Evolutionary conservation across 2,329 filamentous ascomycete species (phyloP), one percentile per base, ranked within the genome.

Genomic region (Hypoxylon sp.): DNA sequence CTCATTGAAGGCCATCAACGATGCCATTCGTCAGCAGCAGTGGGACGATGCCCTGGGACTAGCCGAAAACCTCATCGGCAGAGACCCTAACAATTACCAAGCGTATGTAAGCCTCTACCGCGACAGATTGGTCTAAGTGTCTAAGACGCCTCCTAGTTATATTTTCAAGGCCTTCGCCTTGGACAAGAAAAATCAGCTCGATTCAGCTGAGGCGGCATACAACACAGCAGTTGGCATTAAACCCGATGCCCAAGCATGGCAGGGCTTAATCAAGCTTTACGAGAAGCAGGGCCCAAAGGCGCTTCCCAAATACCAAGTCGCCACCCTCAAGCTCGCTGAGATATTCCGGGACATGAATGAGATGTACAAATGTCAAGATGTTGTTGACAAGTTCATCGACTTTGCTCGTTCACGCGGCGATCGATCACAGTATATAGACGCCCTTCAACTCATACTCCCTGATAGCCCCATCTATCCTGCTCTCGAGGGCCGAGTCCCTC

Each of bases 161-260:
- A 83, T 98, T n/a, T 96, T 97, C 71, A 79, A 96, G 15, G 95
- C 91, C 1, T 91, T 96, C 72, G 90, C 91, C 1, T 80, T 89
- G 41, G 92, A 96, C 73, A 95, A 92, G 72, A 83, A 89, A 60
- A 85, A 86, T 58, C 83, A 87, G 59, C 76, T 83, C 6, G 86
- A 89, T 5, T 88, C 91, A 35, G 88, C 95, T 0, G 92, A 95
- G 67, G 83, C 82, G 27, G 85, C 88, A 1, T 98, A 98, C 74
- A 80, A 83, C 35, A 80, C 83, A 26, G 95, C 94, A 1, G 85
- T 89, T 4, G 79, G 81, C 17, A 78, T 91, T 60, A 93, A 91
- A 63, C 85, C 88, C 0, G 92, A 97, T 66, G 79, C 86, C n/a
- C 90, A 94, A 68, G 90, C 90, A 64, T 98, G 91, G 92, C 90